A percentile compares a stretch with the other conserved stretches of the same genome.
Conservation (phyloP, 257 asterid genomes). For the Capsicum pubescens region DNA sequence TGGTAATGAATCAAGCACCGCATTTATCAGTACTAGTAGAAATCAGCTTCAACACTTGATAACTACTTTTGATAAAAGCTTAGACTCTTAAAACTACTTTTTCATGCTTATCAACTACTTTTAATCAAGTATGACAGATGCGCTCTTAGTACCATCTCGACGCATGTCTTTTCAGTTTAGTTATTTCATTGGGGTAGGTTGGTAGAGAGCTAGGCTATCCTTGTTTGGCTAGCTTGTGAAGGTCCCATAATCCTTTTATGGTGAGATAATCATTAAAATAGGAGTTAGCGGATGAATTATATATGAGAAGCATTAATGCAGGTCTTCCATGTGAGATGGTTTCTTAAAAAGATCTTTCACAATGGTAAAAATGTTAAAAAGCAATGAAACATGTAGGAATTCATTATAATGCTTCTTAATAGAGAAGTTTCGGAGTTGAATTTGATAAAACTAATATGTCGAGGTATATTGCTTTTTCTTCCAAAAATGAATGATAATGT, state of each 20-base stretch:
- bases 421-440: not conserved
- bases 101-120: not conserved
- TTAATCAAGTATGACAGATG: not conserved
- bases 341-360: not conserved
- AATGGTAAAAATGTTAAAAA: not conserved
- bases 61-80: not conserved
- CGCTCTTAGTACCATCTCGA: constrained; percentile 9
- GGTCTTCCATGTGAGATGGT: not conserved
- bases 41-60: not conserved
- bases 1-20: not conserved
- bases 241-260: not conserved
- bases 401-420: constrained; percentile 16
- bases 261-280: constrained; percentile 8
- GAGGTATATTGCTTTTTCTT: not conserved
- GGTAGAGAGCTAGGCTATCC: constrained; percentile 13
- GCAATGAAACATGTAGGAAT: constrained; percentile 10
- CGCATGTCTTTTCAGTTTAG: not conserved
- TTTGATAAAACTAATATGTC: not conserved
- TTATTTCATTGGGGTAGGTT: constrained; percentile 10
- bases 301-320: constrained; percentile 20
- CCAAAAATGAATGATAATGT: not conserved
- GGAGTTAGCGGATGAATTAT: constrained; percentile 14
- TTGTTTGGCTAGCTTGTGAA: constrained; percentile 16
- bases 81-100: not conserved
- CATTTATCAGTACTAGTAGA: not conserved